These are phyloP conservation scores for Phytophthora syringae DNA, from an alignment of 352 stramenopile genomes.

Conservation along the genomic window DNA sequence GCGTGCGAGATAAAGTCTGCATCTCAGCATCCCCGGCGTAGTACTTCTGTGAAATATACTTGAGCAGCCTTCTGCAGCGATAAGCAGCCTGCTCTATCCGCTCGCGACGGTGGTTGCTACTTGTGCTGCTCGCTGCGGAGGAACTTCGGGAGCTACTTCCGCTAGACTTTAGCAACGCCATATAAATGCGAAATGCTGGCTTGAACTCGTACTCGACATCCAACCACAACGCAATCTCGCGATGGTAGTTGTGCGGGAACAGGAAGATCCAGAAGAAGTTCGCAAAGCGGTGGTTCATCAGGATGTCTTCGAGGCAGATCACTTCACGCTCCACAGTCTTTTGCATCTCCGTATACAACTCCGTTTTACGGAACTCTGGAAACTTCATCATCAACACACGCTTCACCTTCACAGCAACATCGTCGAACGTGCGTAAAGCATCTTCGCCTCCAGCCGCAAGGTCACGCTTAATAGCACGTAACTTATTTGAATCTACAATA, in stretches of 20 bases:
- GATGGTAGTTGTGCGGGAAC: slow-evolving; percentile 89
- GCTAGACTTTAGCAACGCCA: slow-evolving; percentile 61
- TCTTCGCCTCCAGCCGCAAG: slow-evolving; percentile 80
- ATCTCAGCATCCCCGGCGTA: slow-evolving; percentile 82
- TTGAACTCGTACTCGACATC: slow-evolving; percentile 92
- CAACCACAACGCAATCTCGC: slow-evolving; percentile 85
- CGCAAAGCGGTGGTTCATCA: slow-evolving; percentile 89
- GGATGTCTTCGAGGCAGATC: slow-evolving; percentile 81
- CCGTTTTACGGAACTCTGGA: slow-evolving; percentile 79
- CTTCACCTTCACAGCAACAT: slow-evolving; percentile 78
- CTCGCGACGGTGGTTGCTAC: slow-evolving; percentile 50
- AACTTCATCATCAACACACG: slow-evolving; percentile 83
- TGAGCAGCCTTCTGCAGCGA: slow-evolving; percentile 72
- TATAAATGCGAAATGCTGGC: slow-evolving; percentile 77
- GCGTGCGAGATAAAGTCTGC: slow-evolving; percentile 68
- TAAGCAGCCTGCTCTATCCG: slow-evolving; percentile 67
- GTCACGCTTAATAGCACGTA: slow-evolving; percentile 80
- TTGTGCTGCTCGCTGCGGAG: slow-evolving; percentile 19
- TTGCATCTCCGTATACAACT: slow-evolving; percentile 84
- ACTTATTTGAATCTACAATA: slow-evolving; percentile 67
- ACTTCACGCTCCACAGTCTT: slow-evolving; percentile 82
- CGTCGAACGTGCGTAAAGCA: slow-evolving; percentile 82
- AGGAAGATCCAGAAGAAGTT: slow-evolving; percentile 92
- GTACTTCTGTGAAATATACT: slow-evolving; percentile 89
- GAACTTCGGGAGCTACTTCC: slow-evolving; percentile 30